Base-by-base conservation (phyloP, 768 basidiomycete genomes). In the Mycena vulgaris region DNA sequence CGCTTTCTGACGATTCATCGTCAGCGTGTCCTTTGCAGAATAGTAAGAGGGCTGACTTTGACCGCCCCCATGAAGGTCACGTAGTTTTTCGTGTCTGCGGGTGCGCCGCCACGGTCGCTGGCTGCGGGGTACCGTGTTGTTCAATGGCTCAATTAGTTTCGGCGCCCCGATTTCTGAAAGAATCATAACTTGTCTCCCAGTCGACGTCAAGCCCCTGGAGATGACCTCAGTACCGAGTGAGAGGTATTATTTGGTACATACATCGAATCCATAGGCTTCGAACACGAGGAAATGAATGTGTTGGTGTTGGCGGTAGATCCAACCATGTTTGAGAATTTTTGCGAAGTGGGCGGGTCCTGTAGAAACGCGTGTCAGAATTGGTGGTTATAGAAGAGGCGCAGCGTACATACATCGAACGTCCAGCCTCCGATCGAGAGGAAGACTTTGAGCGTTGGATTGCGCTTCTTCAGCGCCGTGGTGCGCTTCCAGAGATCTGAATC, bases 31-130 rank as follows among this genome's bases (percentile, higher is more conserved):
- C 42, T 8, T 9, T 45, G 9, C 21, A 39, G n/a, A n/a, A n/a
- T 5, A 33, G 17, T 27, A n/a, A 17, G 2, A 7, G 14, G 4
- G 25, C 28, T 10, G 14, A 59, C 57, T 31, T 75, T 74, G 25
- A 79, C 57, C 14, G 65, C 61, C 16, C 30, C 51, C 71, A 79
- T 72, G 65, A 79, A 79, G 3, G 64, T 68, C 2, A 74, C 70
- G 55, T 74, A 77, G 52, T 74, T 76, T 42, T 66, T 66, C n/a
- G 56, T 76, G 56, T 79, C 78, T 3, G 68, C 73, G 51, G 76
- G 74, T 4, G 59, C 62, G 6, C 78, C 78, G 2, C 75, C 75
- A 23, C 78, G 72, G 60, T 79, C 66, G 30, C n/a, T 10, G 3
- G 65, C 65, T 3, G 17, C 65, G 35, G 65, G 65, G 27, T 67